Base-by-base conservation (phyloP, 2,329 filamentous ascomycete genomes). In the Setomelanomma holmii region DNA sequence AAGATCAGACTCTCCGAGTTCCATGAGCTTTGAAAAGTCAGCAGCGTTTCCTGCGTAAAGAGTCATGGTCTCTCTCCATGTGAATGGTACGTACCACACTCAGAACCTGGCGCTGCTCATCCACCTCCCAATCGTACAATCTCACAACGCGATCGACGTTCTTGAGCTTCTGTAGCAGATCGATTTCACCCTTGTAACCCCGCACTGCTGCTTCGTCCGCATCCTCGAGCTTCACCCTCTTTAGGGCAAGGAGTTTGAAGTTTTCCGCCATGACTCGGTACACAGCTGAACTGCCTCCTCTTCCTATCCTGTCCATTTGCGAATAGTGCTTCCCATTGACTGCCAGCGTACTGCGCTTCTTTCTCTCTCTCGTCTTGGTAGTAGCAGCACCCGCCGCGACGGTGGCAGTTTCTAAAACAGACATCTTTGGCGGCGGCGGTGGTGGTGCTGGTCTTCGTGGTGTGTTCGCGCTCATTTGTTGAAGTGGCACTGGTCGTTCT, bases 181-280 rank as follows among this genome's bases (percentile, higher is more conserved):
- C 93, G 52, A 99, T 99, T 74, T 99, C 95, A 48, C 93, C 93
- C 73, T 96, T 95, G 79, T 90, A 98, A 1, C 93, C 93, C 51
- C 85, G 84, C 45, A 99, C 86, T 1, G 91, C 90, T 20, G 82
- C 80, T 61, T 95, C 91, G 68, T 99, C 93, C 22, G 91, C 90
- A 65, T 93, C 89, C 68, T 96, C 92, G 6, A 98, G 82, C 45
- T 93, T 91, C 20, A 99, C 95, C 42, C 91, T 84, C 78, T 99
- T 99, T 61, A 99, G 78, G 1, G 95, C 95, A 75, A 96, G 93
- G 75, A 96, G 91, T 73, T 93, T 96, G 68, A 91, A 93, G 69
- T 97, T 98, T 74, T 99, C 95, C 0, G 95, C 93, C 80, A 96
- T 96, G 27, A 99, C 95, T 40, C 92, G 88, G 75, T 96, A 99